Evolutionary conservation across 2,329 filamentous ascomycete species (phyloP), one percentile per base, ranked within the genome.

Genomic region (Arthroderma sp.): DNA sequence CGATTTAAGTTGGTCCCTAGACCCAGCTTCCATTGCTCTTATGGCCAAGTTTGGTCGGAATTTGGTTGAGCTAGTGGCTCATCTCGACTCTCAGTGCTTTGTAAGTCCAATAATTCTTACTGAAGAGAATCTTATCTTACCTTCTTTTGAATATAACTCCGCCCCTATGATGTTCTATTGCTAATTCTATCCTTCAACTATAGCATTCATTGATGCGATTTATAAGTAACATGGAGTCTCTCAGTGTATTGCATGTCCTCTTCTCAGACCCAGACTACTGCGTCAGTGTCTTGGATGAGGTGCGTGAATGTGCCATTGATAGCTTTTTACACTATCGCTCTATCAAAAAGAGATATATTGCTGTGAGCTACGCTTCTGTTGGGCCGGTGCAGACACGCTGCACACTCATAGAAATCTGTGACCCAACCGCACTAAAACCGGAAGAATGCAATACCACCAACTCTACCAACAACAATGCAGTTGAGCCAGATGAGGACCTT

Each of bases 1-100:
- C 19, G 74, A 76, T 47, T 66, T 69, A 5, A 69, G 71, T 4
- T 86, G 83, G 83, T 81, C 84, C 25, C 53, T 69, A 11, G 60
- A 65, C 38, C 52, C 35, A 8, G 44, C 59, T 15, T 60, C 63
- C 8, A 55, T 62, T 35, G 35, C 21, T 15, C 55, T 63, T 1
- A 53, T 67, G 4, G 54, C 61, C 23, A 58, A 33, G 44, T 49
- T 28, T 31, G 64, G 63, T 2, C 55, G 25, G 3, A 56, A 62
- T 8, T 57, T 66, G n/a, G 43, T 56, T 35, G 65, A 66, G 56
- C 56, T 66, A 4, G 60, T 63, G 33, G 59, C 64, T 28, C 60
- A 54, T n/a, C 39, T 64, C 41, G 41, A 56, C 43, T 62, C 60
- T n/a, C n/a, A 58, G 8, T 51, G 55, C 37, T 64, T 66, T 59